Base-by-base conservation (phyloP, 305 asterid genomes). In the Caryopteris hybrid region DNA sequence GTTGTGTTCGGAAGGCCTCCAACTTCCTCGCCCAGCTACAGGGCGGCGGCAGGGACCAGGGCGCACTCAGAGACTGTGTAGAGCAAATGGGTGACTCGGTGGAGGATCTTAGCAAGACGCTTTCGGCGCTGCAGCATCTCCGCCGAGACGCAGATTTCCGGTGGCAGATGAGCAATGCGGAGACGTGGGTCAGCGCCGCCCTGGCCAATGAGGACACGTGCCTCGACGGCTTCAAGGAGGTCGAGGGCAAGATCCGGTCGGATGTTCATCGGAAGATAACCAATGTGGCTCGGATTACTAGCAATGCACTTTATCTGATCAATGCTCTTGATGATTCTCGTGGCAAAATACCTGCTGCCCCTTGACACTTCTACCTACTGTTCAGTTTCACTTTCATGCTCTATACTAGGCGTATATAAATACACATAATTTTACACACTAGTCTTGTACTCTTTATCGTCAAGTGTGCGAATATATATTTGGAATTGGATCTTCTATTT, bases 101-200 rank as follows among this genome's bases (percentile, higher is more conserved):
- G 23, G 89, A 88, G n/a, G 88, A 90, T 56, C 88, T 93, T 17
- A 80, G 84, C 59, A 79, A 78, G 54, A 83, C 89, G 0, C 79
- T 93, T 43, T 50, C 83, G 45, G 96, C 86, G 61, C 78, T 93
- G 45, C 76, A 78, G 78, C 78, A 73, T 39, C 90, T 93, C 53
- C 80, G 83, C 9, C 76, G 81, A 8, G 95, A 86, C 27, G 74
- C 48, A 5, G 83, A 78, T 17, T 90, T 89, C 79, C 46, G 78
- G 76, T 93, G 95, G 97, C 95, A 87, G 82, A 88, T 93, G 97
- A 90, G 95, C 79, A 90, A 93, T 69, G 93, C 80, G 14, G 82
- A 90, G 85, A 93, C 98, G 34, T 93, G 98, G 98, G 95, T 85
- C 1, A 88, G 98, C 75, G 98, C 98, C 45, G 98, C 98, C 25